Percentiles rank a stretch among this genome's conserved stretches.
phyloP scores from a whole-genome alignment of 1,284 basidiomycete genomes.

The Cystobasidium pallidum region DNA sequence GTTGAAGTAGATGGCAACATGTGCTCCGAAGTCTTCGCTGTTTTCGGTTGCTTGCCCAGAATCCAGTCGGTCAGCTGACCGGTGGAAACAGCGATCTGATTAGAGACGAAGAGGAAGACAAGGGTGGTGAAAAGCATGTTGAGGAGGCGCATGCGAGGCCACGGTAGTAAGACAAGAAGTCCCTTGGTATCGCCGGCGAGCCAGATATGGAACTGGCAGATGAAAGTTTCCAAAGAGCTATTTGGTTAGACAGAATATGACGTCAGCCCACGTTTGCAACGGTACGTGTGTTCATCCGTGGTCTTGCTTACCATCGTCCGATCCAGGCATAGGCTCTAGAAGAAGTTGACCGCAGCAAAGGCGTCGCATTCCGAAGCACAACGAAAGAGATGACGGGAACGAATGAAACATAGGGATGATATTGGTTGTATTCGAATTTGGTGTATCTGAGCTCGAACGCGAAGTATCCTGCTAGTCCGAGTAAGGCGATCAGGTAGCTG shows the following conservation, averaged over 20 bases:
- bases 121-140: constrained; percentile 77
- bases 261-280: neutral
- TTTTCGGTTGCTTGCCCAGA: constrained; percentile 59
- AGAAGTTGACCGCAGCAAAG: constrained; percentile 68
- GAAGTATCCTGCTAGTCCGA: constrained; percentile 75
- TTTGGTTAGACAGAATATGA: no score
- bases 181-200: constrained; percentile 84
- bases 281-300: constrained; percentile 32
- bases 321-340: constrained; percentile 75
- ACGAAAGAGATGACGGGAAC: constrained; percentile 76
- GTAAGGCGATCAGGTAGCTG: constrained; percentile 61
- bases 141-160: constrained; percentile 66
- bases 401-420: constrained; percentile 81
- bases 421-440: constrained; percentile 81
- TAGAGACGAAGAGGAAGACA: constrained; percentile 76
- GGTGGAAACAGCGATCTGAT: constrained; percentile 74
- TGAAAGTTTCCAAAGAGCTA: constrained; percentile 76
- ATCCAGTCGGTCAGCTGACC: constrained; percentile 73
- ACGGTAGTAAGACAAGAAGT: constrained; percentile 75
- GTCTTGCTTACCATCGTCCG: constrained; percentile 64
- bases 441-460: constrained; percentile 74
- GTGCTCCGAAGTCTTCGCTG: constrained; percentile 23
- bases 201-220: constrained; percentile 88
- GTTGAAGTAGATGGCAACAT: neutral
- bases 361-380: constrained; percentile 73